Evolutionary conservation across 2,329 filamentous ascomycete species (phyloP).

Genomic region (Apiospora pterosperma): DNA sequence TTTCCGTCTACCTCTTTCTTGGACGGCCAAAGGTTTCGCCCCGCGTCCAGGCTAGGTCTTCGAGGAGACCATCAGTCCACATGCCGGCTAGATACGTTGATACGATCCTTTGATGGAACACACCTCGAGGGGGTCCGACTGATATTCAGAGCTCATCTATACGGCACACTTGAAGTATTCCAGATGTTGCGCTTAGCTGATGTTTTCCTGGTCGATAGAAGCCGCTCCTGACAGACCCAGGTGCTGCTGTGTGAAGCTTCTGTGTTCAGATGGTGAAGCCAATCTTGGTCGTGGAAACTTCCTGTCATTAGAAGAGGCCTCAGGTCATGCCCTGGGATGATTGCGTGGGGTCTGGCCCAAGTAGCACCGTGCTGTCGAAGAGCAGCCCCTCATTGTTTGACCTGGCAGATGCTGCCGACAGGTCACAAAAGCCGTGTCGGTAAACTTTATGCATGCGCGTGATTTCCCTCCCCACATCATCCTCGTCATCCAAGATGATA

Average conservation of each 20-base stretch:
- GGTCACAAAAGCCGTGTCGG: background rate
- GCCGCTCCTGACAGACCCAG: background rate
- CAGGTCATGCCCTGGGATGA: background rate
- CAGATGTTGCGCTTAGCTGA: background rate
- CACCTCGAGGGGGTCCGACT: background rate
- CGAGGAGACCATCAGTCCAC: background rate
- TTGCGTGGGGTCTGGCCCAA: background rate
- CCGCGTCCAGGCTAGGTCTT: background rate
- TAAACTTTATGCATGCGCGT: background rate
- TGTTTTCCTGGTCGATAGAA: background rate
- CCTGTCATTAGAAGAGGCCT: background rate
- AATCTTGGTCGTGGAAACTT: background rate
- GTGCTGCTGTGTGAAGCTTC: background rate
- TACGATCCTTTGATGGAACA: background rate
- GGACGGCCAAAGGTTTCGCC: rapidly evolving
- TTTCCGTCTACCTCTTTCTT: background rate
- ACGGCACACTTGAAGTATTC: background rate
- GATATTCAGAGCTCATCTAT: background rate
- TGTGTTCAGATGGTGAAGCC: background rate
- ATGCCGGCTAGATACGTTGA: background rate
- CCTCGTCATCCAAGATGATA: background rate
- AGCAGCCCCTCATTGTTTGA: background rate
- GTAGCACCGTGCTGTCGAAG: background rate
- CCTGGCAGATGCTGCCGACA: background rate
- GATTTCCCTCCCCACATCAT: background rate